phyloP scores from a whole-genome alignment of 2,329 filamentous ascomycete species.

The Colletotrichum melonis region DNA sequence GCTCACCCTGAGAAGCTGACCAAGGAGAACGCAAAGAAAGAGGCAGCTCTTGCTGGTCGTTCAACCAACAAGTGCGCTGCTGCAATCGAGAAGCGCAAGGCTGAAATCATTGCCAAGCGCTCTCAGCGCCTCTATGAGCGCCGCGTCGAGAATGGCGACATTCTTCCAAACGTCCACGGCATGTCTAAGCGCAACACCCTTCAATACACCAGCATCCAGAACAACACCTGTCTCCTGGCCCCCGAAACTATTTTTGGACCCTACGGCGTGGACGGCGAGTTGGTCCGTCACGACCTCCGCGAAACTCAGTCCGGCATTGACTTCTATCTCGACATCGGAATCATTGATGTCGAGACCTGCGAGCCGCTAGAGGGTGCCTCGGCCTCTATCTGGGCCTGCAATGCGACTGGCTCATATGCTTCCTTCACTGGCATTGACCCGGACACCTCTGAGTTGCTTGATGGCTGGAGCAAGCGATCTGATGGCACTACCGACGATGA shows the following conservation, averaged over 20 bases:
- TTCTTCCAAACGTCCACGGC: neutral
- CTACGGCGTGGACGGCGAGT: conserved; percentile 48
- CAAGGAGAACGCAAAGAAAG: neutral
- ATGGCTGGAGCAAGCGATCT: neutral
- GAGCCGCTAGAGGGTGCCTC: conserved; percentile 23
- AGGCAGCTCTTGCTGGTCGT: conserved; percentile 4
- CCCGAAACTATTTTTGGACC: conserved; percentile 60
- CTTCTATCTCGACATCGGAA: conserved; percentile 18
- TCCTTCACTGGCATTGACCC: conserved; percentile 3
- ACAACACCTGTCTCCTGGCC: conserved; percentile 55
- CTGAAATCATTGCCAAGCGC: conserved; percentile 15
- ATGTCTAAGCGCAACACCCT: conserved; percentile 16
- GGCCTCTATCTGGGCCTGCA: conserved; percentile 25
- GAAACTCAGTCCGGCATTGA: conserved; percentile 13
- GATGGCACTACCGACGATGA: conserved; percentile 39
- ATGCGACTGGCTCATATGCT: conserved; percentile 17
- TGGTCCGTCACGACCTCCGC: conserved; percentile 14
- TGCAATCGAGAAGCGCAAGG: conserved; percentile 15
- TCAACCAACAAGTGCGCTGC: conserved; percentile 14
- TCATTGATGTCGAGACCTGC: conserved; percentile 26
- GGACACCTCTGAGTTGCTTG: neutral
- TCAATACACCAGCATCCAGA: conserved; percentile 29
- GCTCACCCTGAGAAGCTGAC: conserved; percentile 15
- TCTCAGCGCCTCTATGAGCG: conserved; percentile 15
- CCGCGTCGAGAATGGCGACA: conserved; percentile 9